Percentiles rank a stretch among this genome's conserved stretches.
Evolutionary conservation across 1,284 basidiomycete genomes (phyloP).

Genomic region (Cryptococcus neoformans): DNA sequence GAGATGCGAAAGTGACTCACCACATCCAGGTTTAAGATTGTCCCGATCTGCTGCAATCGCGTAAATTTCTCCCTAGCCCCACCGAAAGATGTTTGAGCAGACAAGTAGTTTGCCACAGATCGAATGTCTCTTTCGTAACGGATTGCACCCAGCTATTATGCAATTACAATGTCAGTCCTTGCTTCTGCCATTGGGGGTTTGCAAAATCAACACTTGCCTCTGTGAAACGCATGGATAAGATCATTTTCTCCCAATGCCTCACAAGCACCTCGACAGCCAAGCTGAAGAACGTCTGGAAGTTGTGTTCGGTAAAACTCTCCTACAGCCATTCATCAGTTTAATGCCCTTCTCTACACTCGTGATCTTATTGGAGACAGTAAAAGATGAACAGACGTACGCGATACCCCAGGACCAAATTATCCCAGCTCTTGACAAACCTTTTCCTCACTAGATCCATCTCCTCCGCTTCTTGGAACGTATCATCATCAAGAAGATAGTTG

Average conservation of each 20-base stretch:
- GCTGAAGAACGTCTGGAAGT: slow-evolving; percentile 80
- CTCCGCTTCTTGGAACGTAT: slow-evolving; percentile 75
- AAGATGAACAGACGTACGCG: slow-evolving; percentile 55
- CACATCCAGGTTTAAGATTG: slow-evolving; percentile 81
- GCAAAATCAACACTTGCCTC: slow-evolving; percentile 59
- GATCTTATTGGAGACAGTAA: background rate
- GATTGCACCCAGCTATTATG: slow-evolving; percentile 80
- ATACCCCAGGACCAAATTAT: slow-evolving; percentile 75
- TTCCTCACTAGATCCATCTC: slow-evolving; percentile 81
- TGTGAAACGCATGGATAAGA: slow-evolving; percentile 76
- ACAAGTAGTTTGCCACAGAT: slow-evolving; percentile 74
- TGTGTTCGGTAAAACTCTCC: slow-evolving; percentile 80
- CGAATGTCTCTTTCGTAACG: slow-evolving; percentile 93
- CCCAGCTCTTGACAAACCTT: slow-evolving; percentile 82
- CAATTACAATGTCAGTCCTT: background rate
- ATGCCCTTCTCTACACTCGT: background rate
- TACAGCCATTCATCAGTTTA: slow-evolving; percentile 36
- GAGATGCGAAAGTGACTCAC: slow-evolving; percentile 52
- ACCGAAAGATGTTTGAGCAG: slow-evolving; percentile 79
- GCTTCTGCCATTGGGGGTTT: background rate
- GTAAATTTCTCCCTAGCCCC: slow-evolving; percentile 88
- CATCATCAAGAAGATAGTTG: slow-evolving; percentile 85
- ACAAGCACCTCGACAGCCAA: slow-evolving; percentile 81
- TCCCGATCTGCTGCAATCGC: slow-evolving; percentile 88
- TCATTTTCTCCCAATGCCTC: slow-evolving; percentile 88